A percentile compares a stretch with the other conserved stretches of the same genome.
Conservation (phyloP, 116 monocot species). For the Papilionanthe hybrid region DNA sequence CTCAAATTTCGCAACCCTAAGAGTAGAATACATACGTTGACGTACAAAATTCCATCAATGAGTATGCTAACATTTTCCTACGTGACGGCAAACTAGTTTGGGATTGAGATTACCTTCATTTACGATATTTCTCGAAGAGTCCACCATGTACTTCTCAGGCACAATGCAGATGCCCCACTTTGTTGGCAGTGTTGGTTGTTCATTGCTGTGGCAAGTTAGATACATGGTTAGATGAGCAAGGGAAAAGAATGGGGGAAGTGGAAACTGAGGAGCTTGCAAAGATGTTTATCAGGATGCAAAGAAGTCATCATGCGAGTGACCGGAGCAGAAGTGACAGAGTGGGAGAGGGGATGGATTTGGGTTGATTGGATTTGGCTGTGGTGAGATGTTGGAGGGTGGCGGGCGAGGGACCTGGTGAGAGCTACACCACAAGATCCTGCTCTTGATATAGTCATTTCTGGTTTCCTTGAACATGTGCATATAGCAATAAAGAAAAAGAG, state of each 20-base stretch:
- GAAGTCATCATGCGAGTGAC: conserved; percentile 43
- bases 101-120: conserved; percentile 80
- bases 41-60: conserved; percentile 80
- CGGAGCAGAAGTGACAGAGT: conserved; percentile 39
- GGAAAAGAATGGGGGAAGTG: background rate
- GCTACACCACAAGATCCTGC: conserved; percentile 13
- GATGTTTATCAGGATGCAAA: conserved; percentile 16
- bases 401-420: conserved; percentile 22
- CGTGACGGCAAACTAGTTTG: conserved; percentile 85
- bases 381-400: conserved; percentile 1
- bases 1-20: background rate
- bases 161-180: conserved; percentile 93
- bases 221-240: background rate
- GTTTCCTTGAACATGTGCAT: too few relatives aligned
- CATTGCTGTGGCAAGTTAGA: conserved; percentile 26
- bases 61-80: conserved; percentile 91
- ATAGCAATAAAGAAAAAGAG: too few relatives aligned
- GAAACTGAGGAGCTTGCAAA: background rate
- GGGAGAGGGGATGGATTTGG: conserved; percentile 3
- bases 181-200: conserved; percentile 29
- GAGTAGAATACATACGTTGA: conserved; percentile 45
- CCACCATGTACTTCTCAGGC: conserved; percentile 82
- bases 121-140: conserved; percentile 80
- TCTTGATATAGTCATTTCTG: conserved; percentile 32
- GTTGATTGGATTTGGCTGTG: background rate